Percentiles rank a stretch among this genome's conserved stretches.
Conservation (phyloP, 176 grass and related monocot species). For the Raddia guianensis region DNA sequence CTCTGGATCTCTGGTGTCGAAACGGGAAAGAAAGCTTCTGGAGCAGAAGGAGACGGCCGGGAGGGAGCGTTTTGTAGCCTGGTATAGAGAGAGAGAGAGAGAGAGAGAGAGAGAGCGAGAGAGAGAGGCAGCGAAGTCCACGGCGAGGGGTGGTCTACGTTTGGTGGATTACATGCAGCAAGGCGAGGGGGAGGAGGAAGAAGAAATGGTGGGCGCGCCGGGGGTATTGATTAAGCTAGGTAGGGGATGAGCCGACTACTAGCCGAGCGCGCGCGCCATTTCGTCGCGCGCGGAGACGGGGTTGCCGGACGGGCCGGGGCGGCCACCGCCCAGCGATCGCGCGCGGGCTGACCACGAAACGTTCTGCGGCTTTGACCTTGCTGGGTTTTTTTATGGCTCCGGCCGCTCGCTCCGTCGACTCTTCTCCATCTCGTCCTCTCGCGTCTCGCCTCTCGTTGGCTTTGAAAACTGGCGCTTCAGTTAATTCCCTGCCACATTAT, state of each 20-base stretch:
- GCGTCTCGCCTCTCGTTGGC: neutral
- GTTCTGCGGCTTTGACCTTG: constrained; percentile 46
- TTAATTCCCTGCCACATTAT: neutral
- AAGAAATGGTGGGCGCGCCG: constrained; percentile 2
- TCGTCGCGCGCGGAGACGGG: neutral
- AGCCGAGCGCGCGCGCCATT: too few relatives aligned
- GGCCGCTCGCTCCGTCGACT: neutral
- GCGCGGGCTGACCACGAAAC: constrained; percentile 47
- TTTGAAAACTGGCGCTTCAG: constrained; percentile 22
- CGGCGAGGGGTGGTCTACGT: constrained; percentile 34
- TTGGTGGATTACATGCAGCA: constrained; percentile 1
- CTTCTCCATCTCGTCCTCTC: neutral
- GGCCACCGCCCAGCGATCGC: constrained; percentile 27
- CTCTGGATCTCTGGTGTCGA: neutral
- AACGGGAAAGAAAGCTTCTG: constrained; percentile 40
- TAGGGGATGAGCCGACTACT: neutral
- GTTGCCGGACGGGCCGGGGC: constrained; percentile 25
- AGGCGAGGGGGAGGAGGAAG: neutral
- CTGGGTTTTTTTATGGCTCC: neutral
- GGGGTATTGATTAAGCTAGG: neutral
- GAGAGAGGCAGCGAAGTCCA: constrained; percentile 21
- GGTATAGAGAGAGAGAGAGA: neutral
- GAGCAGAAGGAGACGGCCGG: constrained; percentile 25
- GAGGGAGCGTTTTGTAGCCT: constrained; percentile 8
- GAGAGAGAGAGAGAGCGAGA: too few relatives aligned